Evolutionary conservation across 768 basidiomycete genomes (phyloP).

Genomic region (Pulveroboletus sp.): DNA sequence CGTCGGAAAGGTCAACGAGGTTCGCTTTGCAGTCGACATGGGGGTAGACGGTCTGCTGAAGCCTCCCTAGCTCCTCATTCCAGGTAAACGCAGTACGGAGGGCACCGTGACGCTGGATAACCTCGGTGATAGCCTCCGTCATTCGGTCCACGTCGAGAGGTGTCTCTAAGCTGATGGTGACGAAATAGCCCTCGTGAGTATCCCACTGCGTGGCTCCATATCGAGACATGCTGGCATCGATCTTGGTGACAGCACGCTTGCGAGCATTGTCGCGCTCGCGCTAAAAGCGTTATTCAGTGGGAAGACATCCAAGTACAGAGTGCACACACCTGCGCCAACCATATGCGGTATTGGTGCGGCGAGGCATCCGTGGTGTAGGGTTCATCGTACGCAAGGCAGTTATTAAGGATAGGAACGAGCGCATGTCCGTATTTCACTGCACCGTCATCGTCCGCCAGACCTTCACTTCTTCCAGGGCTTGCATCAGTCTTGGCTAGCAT

Average conservation of each 20-base stretch:
- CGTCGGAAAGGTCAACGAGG: slow-evolving; percentile 28
- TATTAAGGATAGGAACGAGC: slow-evolving; percentile 28
- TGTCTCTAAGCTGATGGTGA: slow-evolving; percentile 19
- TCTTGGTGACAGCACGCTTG: slow-evolving; percentile 26
- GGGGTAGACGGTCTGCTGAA: slow-evolving; percentile 29
- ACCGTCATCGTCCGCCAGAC: slow-evolving; percentile 18
- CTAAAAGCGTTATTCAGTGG: slow-evolving; percentile 5
- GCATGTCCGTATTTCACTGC: slow-evolving; percentile 27
- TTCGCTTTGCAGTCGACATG: slow-evolving; percentile 21
- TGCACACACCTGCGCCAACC: slow-evolving; percentile 29
- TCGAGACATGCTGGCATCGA: slow-evolving; percentile 31
- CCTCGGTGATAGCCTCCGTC: slow-evolving; percentile 24
- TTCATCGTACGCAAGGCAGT: slow-evolving; percentile 31
- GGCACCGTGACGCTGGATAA: slow-evolving; percentile 29
- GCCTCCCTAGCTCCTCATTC: slow-evolving; percentile 29
- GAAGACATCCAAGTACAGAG: not conserved
- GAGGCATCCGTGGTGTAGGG: slow-evolving; percentile 29
- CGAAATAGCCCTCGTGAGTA: slow-evolving; percentile 27
- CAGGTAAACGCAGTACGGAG: slow-evolving; percentile 28
- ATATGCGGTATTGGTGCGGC: slow-evolving; percentile 28
- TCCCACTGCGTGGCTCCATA: slow-evolving; percentile 34
- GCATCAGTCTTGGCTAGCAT: slow-evolving; percentile 19
- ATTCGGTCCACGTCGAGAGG: slow-evolving; percentile 27
- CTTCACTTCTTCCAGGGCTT: slow-evolving; percentile 5
- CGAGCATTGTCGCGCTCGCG: slow-evolving; percentile 29